Conservation (phyloP, 306 rosid genomes). For the Senna tora region DNA sequence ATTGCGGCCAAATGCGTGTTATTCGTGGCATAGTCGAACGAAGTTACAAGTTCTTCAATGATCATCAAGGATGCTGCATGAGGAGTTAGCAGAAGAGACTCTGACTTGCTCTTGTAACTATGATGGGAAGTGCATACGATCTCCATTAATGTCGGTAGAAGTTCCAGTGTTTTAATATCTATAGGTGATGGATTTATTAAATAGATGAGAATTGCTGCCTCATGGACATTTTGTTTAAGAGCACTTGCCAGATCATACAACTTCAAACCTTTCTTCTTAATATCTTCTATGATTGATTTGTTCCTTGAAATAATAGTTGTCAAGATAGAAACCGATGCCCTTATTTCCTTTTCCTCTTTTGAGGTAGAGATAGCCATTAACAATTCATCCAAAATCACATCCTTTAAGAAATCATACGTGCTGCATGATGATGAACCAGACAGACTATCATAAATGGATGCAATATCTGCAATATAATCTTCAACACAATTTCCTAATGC, state of each 20-base stretch:
- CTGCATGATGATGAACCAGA: conserved; percentile 55
- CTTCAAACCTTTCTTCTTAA: conserved; percentile 76
- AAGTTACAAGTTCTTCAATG: conserved; percentile 72
- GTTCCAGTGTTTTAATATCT: conserved; percentile 67
- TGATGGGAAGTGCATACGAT: conserved; percentile 60
- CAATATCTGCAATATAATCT: conserved; percentile 60
- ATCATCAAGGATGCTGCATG: conserved; percentile 81
- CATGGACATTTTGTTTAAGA: conserved; percentile 74
- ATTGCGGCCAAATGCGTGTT: conserved; percentile 75
- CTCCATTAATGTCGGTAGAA: conserved; percentile 70
- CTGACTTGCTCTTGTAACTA: conserved; percentile 47
- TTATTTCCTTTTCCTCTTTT: conserved; percentile 66
- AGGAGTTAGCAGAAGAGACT: conserved; percentile 63
- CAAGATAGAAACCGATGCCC: conserved; percentile 67
- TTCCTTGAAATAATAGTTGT: conserved; percentile 66
- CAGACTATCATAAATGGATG: conserved; percentile 60
- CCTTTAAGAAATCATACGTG: conserved; percentile 59
- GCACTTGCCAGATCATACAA: conserved; percentile 76
- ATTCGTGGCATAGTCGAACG: conserved; percentile 68
- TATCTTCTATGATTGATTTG: conserved; percentile 65
- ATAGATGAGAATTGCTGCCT: conserved; percentile 75
- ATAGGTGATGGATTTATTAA: conserved; percentile 75
- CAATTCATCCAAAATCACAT: conserved; percentile 72
- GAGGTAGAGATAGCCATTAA: conserved; percentile 67
- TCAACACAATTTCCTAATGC: conserved; percentile 57